Evolutionary conservation across 257 asterid genomes (phyloP), one percentile per base, ranked within the genome.

Genomic region (Thymus mandschuricus): DNA sequence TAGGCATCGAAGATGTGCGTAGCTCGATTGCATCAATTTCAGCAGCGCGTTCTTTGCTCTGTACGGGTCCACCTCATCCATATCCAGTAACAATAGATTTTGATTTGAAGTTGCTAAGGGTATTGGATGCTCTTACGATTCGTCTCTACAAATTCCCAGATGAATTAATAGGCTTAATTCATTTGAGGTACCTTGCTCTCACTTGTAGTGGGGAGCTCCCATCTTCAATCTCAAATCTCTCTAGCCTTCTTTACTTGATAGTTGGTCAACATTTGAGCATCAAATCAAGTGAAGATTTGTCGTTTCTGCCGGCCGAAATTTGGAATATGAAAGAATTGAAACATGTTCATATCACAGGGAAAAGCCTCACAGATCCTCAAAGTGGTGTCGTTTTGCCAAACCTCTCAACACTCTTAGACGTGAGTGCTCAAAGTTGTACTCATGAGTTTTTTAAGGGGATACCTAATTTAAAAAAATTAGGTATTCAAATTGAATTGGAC

Each of bases 241-340:
- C 49, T 29, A 55, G 44, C 48, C 72, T 76, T 52, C 49, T 62
- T 1, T 31, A 27, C 40, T 46, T 76, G 54, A 64, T 70, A n/a
- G 49, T 70, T 0, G 34, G 8, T n/a, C 46, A 1, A 21, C n/a
- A 40, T 48, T 3, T 6, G 8, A 46, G 30, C 58, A 64, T 64
- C 60, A 63, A 35, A 40, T 57, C 73, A 30, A 1, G 4, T 46
- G 30, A 15, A 6, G 10, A 5, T 34, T 34, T n/a, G 5, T 34
- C 13, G 2, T 34, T 3, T 34, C 68, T 70, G 0, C 72, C 76
- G 0, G 6, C 12, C 6, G 68, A 58, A 27, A 51, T 71, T 2
- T 65, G 77, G 77, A 30, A 65, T 44, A 55, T 76, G 70, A 10
- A 51, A 15, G 56, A 76, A 31, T 10, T 76, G 46, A 71, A 66